These are phyloP conservation scores for Cucumis melo DNA, from an alignment of 306 rosid genomes.

Conservation along the genomic window DNA sequence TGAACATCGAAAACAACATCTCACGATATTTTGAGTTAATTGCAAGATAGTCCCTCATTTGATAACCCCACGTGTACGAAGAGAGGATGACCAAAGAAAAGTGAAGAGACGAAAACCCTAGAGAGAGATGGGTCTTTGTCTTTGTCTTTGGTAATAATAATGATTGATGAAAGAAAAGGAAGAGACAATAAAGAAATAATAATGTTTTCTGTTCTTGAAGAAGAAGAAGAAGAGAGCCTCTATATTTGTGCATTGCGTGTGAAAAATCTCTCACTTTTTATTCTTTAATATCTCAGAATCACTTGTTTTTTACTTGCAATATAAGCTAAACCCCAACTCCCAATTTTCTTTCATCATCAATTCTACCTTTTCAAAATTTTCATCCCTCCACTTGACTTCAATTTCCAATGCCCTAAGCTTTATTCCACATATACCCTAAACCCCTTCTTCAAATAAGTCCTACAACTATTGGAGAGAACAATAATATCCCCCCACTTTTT, in stretches of 20 bases:
- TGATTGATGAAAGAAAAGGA: background rate
- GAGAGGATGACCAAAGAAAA: background rate
- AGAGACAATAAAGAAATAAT: background rate
- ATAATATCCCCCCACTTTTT: background rate
- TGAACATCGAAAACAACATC: no score
- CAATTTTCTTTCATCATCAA: background rate
- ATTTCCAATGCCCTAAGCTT: background rate
- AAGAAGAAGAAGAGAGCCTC: background rate
- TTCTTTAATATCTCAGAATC: background rate
- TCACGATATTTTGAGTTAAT: no score
- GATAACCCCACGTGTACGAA: background rate
- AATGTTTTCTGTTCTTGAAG: no score
- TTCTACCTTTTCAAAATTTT: background rate
- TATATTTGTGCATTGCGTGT: conserved; percentile 7
- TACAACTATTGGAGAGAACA: background rate
- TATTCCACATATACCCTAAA: background rate
- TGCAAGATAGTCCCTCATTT: no score
- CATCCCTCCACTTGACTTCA: background rate
- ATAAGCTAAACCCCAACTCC: background rate
- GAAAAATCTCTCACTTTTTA: background rate
- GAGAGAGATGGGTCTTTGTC: background rate
- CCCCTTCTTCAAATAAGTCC: background rate
- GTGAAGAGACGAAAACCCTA: no score
- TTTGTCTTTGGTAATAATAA: background rate
- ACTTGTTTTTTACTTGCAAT: background rate